Evolutionary conservation across 2,329 filamentous ascomycete species (phyloP), one percentile per base, ranked within the genome.

Genomic region (Acrocalymma vagum): DNA sequence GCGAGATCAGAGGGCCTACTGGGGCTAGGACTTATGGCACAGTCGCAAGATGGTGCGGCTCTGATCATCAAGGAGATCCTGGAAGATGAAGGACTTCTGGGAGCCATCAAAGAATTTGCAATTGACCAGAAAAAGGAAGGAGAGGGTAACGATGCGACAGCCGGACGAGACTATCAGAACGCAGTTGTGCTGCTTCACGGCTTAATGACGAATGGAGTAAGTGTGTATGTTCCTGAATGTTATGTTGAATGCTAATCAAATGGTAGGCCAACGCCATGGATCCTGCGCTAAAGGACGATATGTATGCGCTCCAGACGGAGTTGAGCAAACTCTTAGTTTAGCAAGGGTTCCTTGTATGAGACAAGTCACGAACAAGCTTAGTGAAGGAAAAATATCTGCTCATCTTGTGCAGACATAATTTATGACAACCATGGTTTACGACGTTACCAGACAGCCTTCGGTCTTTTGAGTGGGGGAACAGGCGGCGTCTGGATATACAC

Each of bases 1-100:
- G 65, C 65, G 4, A 57, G 64, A 37, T 63, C 65, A 0, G 67
- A 70, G 49, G 67, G 65, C 1, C 39, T 69, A 9, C 42, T 70
- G 2, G 67, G 67, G 5, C 51, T 70, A 7, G 67, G 65, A 4
- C 38, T 70, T 10, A 57, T 69, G 44, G 64, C 62, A 8, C 65
- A 68, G 31, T 53, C 53, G 6, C 31, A 49, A 1, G 52, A 62
- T 24, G 67, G 67, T 7, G 62, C 63, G 1, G 44, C 51, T 21
- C 45, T 48, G 9, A 55, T 70, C 2, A 43, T 66, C 2, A 47
- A 58, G 18, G 64, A 65, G 29, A 28, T 67, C 15, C 52, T 63
- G 15, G 51, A 49, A 18, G 65, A 69, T 38, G 25, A 21, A 6
- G 58, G 53, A 5, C 32, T 70, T 22, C 51, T 70, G 17, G 58